phyloP scores from a whole-genome alignment of 495 filamentous ascomycete species.

The Cercophora newfieldiana region DNA sequence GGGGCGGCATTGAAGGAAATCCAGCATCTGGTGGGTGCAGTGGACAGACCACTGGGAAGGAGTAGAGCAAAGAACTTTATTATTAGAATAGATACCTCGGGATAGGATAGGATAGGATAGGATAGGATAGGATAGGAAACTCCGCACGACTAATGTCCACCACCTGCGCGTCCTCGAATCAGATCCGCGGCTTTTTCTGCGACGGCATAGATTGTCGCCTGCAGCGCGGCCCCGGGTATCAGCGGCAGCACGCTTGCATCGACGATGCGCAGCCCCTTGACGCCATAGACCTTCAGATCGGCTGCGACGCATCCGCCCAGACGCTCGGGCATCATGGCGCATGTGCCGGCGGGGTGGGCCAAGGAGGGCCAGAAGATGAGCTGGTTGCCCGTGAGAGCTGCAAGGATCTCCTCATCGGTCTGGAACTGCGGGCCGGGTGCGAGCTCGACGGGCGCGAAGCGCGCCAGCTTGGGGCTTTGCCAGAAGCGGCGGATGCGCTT shows the following conservation, averaged over 20 bases:
- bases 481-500: slow-evolving; percentile 48
- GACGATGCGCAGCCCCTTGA: slow-evolving; percentile 49
- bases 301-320: slow-evolving; percentile 50
- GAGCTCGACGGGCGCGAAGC: slow-evolving; percentile 39
- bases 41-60: too few species aligned
- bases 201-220: slow-evolving; percentile 41
- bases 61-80: too few species aligned
- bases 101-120: too few species aligned
- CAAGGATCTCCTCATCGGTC: slow-evolving; percentile 45
- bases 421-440: slow-evolving; percentile 49
- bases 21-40: too few species aligned
- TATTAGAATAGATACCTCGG: too few species aligned
- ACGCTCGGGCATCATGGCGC: slow-evolving; percentile 43
- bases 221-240: slow-evolving; percentile 34
- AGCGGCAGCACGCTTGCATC: slow-evolving; percentile 48
- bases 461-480: slow-evolving; percentile 40
- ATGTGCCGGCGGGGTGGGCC: slow-evolving; percentile 37
- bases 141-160: too few species aligned
- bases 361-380: slow-evolving; percentile 19
- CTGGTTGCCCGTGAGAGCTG: slow-evolving; percentile 16
- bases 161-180: slow-evolving; percentile 6
- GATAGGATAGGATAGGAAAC: too few species aligned
- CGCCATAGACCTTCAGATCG: slow-evolving; percentile 55
- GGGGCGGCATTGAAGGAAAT: too few species aligned
- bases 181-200: slow-evolving; percentile 39